Base-by-base conservation (phyloP, 139 green algal genomes). In the Chlamydomonas schloesseri region DNA sequence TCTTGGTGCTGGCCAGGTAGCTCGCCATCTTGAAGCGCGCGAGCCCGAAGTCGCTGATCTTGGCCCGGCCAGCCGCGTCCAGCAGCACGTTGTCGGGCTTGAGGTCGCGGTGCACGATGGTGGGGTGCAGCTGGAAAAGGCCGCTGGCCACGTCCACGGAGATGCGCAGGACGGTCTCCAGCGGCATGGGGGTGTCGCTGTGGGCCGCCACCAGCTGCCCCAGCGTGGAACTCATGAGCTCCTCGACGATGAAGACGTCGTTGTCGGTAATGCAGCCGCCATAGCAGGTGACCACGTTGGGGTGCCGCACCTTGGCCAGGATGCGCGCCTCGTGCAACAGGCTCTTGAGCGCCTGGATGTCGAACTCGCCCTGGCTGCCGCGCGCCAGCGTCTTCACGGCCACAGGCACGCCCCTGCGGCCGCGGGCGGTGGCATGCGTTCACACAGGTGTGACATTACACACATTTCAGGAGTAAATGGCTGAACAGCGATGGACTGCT, bases 81-180 rank as follows among this genome's bases (percentile, higher is more conserved):
- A 99, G 87, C 57, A 99, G 88, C 83, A 99, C 96, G 82, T 99
- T 99, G 87, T 97, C 94, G 2, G 82, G 94, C 84, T 96, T 97
- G 42, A 97, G 82, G 88, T 97, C 94, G 68, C 96, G 89, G 86
- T 97, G 96, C 53, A 96, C 91, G 47, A 96, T 92, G 29, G 90
- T 93, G 53, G 76, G 76, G 47, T 91, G 90, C 34, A 99, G 96
- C 36, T 99, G 91, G 87, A 98, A 95, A 23, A 74, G 69, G 20
- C 69, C 69, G 14, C 13, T 71, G 64, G 64, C 64, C 8, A 71
- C 34, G 64, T 71, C 64, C 29, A 71, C 42, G 64, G 13, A 29
- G 10, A 71, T 29, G 29, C 64, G 6, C n/a, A 71, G 31, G 5
- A 83, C 57, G 20, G 24, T n/a, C 18, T 46, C 33, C 33, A 83